phyloP scores from a whole-genome alignment of 2,329 filamentous ascomycete genomes.

The Bipolaris cookei region DNA sequence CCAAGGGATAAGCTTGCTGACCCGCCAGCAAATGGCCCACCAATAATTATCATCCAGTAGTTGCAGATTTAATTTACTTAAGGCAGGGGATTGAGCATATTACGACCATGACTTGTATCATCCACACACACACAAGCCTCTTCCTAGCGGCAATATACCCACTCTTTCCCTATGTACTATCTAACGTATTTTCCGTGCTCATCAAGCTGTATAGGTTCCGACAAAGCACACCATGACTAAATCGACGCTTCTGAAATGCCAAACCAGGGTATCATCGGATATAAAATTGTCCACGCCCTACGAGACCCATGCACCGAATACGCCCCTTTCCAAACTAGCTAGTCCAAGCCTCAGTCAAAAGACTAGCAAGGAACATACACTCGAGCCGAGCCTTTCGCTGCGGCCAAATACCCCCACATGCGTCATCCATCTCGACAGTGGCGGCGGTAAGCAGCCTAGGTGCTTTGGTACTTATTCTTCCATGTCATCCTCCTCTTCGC shows the following conservation, averaged over 20 bases:
- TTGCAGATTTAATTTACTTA: not conserved
- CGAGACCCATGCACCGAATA: not conserved
- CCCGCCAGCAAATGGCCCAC: not conserved
- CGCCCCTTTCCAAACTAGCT: not conserved
- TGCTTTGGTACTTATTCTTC: slow-evolving; percentile 15
- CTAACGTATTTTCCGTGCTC: not conserved
- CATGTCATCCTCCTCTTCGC: slow-evolving; percentile 28
- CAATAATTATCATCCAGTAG: not conserved
- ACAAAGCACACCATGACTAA: not conserved
- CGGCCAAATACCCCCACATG: not conserved
- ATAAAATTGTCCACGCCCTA: not conserved
- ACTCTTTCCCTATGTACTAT: not conserved
- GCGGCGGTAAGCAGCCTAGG: not conserved
- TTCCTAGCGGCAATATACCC: not conserved
- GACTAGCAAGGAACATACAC: not conserved
- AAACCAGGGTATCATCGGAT: not conserved
- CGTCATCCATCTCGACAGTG: slow-evolving; percentile 4
- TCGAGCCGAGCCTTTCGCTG: not conserved
- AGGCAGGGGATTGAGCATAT: not conserved
- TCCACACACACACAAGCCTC: not conserved
- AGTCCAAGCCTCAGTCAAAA: not conserved
- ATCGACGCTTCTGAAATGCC: not conserved
- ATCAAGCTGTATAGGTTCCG: not conserved
- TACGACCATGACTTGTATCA: not conserved
- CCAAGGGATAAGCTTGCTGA: slow-evolving; percentile 1